Evolutionary conservation across 2,329 filamentous ascomycete species (phyloP), one percentile per base, ranked within the genome.

Genomic region (Phyllosticta capitalensis): DNA sequence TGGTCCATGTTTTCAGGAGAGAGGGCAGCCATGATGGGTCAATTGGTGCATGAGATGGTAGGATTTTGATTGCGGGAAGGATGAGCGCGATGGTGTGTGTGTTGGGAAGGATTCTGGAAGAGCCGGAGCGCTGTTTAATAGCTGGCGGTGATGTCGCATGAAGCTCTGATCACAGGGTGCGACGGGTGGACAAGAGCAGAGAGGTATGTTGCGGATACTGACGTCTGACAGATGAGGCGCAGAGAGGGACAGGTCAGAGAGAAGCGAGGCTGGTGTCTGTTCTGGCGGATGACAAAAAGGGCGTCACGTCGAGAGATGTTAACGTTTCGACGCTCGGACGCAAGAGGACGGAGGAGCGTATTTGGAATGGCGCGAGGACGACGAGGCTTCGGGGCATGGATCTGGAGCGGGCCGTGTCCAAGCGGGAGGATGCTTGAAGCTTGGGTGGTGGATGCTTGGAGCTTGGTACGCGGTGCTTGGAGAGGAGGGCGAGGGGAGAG

Each of bases 161-260:
- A 52, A 10, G 33, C 48, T 30, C 21, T 38, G 30, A 38, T 38
- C 30, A 38, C 30, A 22, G 22, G 55, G 50, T 53, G 55, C 55
- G 55, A 38, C 54, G 17, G 17, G 54, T 9, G 54, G 21, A n/a
- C 22, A 10, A 10, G 48, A 20, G 48, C 48, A 22, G 48, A 20
- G 48, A 20, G 45, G n/a, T n/a, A n/a, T n/a, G 45, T n/a, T 51
- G 48, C 38, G 28, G 54, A 51, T 48, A 22, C 50, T 24, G 55
- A 58, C 33, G 56, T 58, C 56, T 58, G 56, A 58, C 56, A 54
- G 56, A 54, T 58, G 56, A 54, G 56, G 56, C 56, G 56, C 56
- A 58, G 56, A 50, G 51, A 49, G 48, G 56, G n/a, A n/a, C n/a
- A n/a, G n/a, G n/a, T n/a, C n/a, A 22, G 56, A 33, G 55, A 28